Evolutionary conservation across 2,329 filamentous ascomycete genomes (phyloP).

Genomic region (Hypoxylon sp.): DNA sequence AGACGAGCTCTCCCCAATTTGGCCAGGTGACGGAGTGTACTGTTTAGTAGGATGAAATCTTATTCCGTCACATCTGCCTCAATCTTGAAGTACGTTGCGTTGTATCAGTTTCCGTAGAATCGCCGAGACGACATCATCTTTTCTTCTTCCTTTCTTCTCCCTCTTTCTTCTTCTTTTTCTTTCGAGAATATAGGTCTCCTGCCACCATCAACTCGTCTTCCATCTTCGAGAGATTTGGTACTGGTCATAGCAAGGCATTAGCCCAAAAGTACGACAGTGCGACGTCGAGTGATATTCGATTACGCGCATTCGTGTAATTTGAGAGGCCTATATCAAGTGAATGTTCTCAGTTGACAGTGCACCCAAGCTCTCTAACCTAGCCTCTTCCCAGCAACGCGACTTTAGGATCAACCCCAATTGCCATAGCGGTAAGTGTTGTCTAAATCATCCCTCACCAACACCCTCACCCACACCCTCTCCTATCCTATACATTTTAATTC

Average conservation of each 20-base stretch:
- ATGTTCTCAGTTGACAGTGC: not conserved
- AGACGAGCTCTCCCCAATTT: not conserved
- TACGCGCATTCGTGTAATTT: not conserved
- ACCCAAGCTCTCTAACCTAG: not conserved
- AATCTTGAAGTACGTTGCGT: not conserved
- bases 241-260: not conserved
- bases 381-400: not conserved
- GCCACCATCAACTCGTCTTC: not conserved
- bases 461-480: not conserved
- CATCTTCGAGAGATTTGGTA: not conserved
- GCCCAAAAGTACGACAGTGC: not conserved
- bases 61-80: not conserved
- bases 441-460: not conserved
- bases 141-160: not conserved
- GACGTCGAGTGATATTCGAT: not conserved
- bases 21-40: not conserved
- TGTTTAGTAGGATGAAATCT: not conserved
- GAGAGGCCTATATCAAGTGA: not conserved
- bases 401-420: not conserved
- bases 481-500: not conserved
- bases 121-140: not conserved
- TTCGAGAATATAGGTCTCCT: not conserved
- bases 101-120: not conserved
- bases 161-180: not conserved
- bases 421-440: conserved; percentile 1